A percentile compares a stretch with the other conserved stretches of the same genome.
These are phyloP conservation scores for Fusarium haematococcum DNA, from an alignment of 2,329 filamentous ascomycete species.

Conservation along the genomic window DNA sequence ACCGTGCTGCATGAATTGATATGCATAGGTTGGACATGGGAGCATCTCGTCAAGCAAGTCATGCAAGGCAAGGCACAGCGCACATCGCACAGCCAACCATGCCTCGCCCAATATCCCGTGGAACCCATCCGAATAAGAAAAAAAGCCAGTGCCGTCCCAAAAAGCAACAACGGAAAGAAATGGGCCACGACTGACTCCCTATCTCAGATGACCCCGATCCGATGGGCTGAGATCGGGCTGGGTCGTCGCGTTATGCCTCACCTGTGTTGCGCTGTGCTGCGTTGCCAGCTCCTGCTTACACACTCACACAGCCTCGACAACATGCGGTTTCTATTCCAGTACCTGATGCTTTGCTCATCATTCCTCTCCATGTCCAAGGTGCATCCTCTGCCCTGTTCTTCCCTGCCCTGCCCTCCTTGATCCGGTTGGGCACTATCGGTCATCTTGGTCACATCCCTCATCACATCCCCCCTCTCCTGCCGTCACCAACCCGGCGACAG, in stretches of 20 bases:
- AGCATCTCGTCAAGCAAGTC: slow-evolving; percentile 17
- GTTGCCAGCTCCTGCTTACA: slow-evolving; percentile 8
- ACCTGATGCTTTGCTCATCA: neutral
- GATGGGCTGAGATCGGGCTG: slow-evolving; percentile 27
- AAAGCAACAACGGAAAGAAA: neutral
- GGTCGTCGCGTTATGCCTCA: slow-evolving; percentile 26
- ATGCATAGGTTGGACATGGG: slow-evolving; percentile 34
- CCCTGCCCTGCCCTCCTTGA: slow-evolving; percentile 13
- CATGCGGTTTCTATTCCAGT: slow-evolving; percentile 27
- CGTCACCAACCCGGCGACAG: slow-evolving; percentile 31
- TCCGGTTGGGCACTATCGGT: slow-evolving; percentile 19
- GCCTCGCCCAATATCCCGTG: slow-evolving; percentile 8
- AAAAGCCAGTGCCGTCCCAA: slow-evolving; percentile 15
- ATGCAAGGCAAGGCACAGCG: slow-evolving; percentile 7
- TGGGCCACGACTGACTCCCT: slow-evolving; percentile 1
- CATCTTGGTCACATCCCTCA: slow-evolving; percentile 34
- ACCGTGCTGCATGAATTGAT: slow-evolving; percentile 30
- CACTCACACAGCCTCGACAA: slow-evolving; percentile 17
- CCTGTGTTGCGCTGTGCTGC: neutral
- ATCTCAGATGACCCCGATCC: slow-evolving; percentile 36
- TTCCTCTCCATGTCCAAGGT: slow-evolving; percentile 13
- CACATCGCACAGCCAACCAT: slow-evolving; percentile 13
- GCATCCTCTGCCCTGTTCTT: neutral
- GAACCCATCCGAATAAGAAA: slow-evolving; percentile 9
- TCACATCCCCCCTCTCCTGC: slow-evolving; percentile 30